Conservation (phyloP, 306 rosid genomes). For the Ormosia emarginata region DNA sequence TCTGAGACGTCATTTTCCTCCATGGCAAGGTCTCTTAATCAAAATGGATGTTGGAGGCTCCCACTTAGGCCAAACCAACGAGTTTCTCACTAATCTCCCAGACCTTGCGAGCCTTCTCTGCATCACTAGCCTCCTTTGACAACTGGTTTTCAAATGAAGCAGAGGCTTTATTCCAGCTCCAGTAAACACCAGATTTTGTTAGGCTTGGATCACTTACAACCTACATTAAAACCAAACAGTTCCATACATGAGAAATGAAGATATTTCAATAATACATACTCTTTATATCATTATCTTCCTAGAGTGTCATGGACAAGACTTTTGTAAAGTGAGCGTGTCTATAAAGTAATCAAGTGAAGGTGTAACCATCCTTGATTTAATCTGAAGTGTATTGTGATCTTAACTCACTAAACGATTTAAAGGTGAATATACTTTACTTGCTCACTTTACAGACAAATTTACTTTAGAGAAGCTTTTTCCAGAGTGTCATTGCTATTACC, state of each 20-base stretch:
- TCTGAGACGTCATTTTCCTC: conserved; percentile 20
- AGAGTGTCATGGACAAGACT: background rate
- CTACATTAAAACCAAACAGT: conserved; percentile 37
- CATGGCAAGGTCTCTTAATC: background rate
- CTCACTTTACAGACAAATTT: too few relatives aligned
- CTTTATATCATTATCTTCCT: background rate
- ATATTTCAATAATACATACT: background rate
- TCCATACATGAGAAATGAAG: conserved; percentile 10
- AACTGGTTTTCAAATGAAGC: conserved; percentile 94
- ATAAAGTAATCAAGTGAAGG: background rate
- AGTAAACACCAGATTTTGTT: conserved; percentile 95
- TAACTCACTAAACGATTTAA: too few relatives aligned
- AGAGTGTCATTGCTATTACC: conserved; percentile 41
- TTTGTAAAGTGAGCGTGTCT: background rate
- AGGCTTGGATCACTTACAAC: conserved; percentile 94
- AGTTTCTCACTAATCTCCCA: conserved; percentile 98
- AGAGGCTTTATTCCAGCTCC: conserved; percentile 97
- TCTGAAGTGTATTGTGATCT: background rate
- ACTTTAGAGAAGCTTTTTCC: background rate
- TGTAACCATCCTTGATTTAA: background rate
- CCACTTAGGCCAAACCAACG: conserved; percentile 73
- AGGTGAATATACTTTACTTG: background rate
- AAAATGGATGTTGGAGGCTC: conserved; percentile 1
- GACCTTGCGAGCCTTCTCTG: conserved; percentile 81
- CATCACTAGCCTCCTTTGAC: conserved; percentile 87